Conservation (phyloP, 2,329 filamentous ascomycete genomes). For the Orbilia quercus region DNA sequence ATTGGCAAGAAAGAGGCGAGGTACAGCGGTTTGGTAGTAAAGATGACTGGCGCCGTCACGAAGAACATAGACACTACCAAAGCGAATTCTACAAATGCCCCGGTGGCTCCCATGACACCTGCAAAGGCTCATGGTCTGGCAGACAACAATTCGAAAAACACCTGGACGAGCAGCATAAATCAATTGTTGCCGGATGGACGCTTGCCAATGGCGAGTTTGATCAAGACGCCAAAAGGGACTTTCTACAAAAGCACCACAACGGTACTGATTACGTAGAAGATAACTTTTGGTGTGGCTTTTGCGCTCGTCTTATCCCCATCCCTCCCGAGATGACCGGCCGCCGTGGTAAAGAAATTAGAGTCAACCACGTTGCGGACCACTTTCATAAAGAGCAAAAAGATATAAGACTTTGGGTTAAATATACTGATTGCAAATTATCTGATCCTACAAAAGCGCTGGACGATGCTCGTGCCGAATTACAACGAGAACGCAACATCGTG, state of each 20-base stretch:
- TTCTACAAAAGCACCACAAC: constrained; percentile 70
- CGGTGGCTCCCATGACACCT: constrained; percentile 60
- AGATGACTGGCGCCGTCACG: constrained; percentile 93
- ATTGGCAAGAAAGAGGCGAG: constrained; percentile 66
- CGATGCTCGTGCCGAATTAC: constrained; percentile 14
- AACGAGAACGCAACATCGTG: constrained; percentile 29
- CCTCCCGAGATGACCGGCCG: constrained; percentile 69
- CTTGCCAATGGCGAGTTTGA: constrained; percentile 59
- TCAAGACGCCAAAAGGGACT: constrained; percentile 63
- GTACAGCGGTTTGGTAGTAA: constrained; percentile 85
- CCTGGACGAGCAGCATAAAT: constrained; percentile 68
- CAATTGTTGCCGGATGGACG: constrained; percentile 26
- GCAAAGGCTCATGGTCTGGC: constrained; percentile 33
- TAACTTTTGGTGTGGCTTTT: constrained; percentile 91
- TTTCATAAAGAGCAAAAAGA: constrained; percentile 63
- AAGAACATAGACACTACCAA: constrained; percentile 80
- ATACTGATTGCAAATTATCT: constrained; percentile 30
- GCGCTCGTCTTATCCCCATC: constrained; percentile 69
- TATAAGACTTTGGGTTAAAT: constrained; percentile 50
- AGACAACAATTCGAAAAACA: constrained; percentile 70
- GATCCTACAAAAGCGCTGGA: constrained; percentile 32
- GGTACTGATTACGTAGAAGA: constrained; percentile 72
- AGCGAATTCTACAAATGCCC: constrained; percentile 78
- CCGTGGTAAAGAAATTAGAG: constrained; percentile 66
- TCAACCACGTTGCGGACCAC: constrained; percentile 81